Evolutionary conservation across 2,329 filamentous ascomycete species (phyloP).

Genomic region (Madurella mycetomatis): DNA sequence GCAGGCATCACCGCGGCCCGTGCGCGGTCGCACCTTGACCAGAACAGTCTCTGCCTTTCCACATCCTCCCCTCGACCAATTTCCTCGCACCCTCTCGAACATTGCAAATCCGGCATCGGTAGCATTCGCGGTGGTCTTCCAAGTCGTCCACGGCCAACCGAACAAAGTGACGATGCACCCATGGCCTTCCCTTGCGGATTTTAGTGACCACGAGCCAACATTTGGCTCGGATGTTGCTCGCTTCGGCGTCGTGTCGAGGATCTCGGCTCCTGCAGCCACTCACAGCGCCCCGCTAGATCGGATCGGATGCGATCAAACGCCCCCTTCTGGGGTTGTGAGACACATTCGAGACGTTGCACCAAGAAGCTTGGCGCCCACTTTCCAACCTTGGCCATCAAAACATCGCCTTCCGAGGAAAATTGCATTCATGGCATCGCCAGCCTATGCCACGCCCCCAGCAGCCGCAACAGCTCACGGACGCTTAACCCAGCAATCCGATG

Average conservation of each 20-base stretch:
- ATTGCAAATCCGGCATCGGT: too few species aligned
- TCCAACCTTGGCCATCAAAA: background rate
- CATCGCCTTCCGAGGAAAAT: background rate
- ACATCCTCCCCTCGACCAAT: too few species aligned
- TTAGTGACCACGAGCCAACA: background rate
- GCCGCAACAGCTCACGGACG: too few species aligned
- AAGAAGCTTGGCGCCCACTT: constrained; percentile 11
- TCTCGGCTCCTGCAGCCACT: constrained; percentile 23
- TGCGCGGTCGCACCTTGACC: too few species aligned
- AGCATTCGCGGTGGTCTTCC: too few species aligned
- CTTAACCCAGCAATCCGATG: too few species aligned
- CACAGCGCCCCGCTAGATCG: constrained; percentile 19
- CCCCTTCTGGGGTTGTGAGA: constrained; percentile 20
- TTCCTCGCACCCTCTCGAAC: too few species aligned
- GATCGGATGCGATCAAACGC: constrained; percentile 24
- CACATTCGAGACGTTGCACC: constrained; percentile 23
- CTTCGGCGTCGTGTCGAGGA: constrained; percentile 20
- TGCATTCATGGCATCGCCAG: background rate
- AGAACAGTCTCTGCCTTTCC: too few species aligned
- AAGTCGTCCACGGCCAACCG: background rate
- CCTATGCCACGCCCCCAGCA: too few species aligned
- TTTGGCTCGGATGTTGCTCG: constrained; percentile 22
- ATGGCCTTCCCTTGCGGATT: background rate
- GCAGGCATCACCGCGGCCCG: too few species aligned
- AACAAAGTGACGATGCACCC: background rate